Conservation (phyloP, 352 stramenopile genomes). For the Phytopythium boreale region DNA sequence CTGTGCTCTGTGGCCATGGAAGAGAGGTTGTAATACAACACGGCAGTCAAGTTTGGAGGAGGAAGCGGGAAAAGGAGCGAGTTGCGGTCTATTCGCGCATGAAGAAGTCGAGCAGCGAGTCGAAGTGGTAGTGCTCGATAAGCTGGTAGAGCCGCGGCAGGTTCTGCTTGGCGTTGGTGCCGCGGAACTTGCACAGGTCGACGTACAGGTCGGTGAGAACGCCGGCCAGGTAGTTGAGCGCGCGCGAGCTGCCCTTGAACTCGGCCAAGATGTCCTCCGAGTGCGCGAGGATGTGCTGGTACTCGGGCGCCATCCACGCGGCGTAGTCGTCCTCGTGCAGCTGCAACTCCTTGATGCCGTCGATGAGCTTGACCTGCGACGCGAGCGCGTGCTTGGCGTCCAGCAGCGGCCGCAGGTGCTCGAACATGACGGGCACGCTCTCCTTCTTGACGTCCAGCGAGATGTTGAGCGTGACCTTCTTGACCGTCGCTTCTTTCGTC, state of each 20-base stretch:
- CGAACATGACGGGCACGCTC: constrained; percentile 66
- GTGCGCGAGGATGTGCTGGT: constrained; percentile 67
- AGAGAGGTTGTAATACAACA: not conserved
- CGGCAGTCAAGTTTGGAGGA: not conserved
- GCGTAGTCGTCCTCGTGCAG: constrained; percentile 74
- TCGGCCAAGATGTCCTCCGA: constrained; percentile 66
- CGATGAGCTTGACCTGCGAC: constrained; percentile 78
- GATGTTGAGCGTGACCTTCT: constrained; percentile 79
- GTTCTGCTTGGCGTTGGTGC: constrained; percentile 73
- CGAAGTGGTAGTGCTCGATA: constrained; percentile 81
- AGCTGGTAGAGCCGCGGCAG: constrained; percentile 67
- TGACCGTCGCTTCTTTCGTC: constrained; percentile 76
- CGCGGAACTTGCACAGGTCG: constrained; percentile 82
- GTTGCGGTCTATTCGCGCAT: constrained; percentile 38
- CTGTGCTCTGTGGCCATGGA: too few species aligned
- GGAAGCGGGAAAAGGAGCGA: not conserved
- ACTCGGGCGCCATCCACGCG: constrained; percentile 79
- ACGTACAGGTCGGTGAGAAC: constrained; percentile 86
- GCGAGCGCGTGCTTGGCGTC: constrained; percentile 69
- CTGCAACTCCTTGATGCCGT: constrained; percentile 81
- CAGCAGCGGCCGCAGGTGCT: constrained; percentile 57
- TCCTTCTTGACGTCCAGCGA: constrained; percentile 81
- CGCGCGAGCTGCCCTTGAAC: constrained; percentile 65
- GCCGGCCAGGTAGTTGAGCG: constrained; percentile 75
- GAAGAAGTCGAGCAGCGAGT: constrained; percentile 78